Evolutionary conservation across 169 alveolate genomes (phyloP), one percentile per base, ranked within the genome.

Genomic region (Toxoplasma gondii): DNA sequence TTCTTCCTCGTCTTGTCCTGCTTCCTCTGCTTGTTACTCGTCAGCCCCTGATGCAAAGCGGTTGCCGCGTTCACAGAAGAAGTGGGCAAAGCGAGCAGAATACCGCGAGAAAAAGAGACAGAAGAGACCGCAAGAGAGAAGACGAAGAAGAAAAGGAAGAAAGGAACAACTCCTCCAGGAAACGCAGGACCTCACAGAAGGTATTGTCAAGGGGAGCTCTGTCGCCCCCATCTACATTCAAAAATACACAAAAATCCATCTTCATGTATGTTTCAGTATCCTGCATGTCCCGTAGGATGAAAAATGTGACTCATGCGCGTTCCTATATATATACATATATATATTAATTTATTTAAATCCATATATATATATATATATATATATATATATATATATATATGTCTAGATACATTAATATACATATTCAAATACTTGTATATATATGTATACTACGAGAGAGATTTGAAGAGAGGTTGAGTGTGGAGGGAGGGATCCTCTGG

Each of bases 71-170:
- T 88, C 93, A 16, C 93, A 88, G 84, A 88, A 88, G 54, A 88
- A 88, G 84, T 70, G 39, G 86, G 67, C 43, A n/a, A 58, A 67
- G 39, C 45, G 93, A 31, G 86, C 69, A 67, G 70, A 64, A 4
- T 88, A 88, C 38, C 93, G 93, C 2, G 83, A 88, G 38, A 88
- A 88, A 69, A 88, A 88, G 84, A 54, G 93, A 38, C 39, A 64
- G 31, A 10, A 88, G 36, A 19, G 93, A 36, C 93, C 93, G 58
- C 83, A 88, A 19, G 93, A 88, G 64, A 29, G 93, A n/a, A 16
- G 93, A 39, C n/a, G 70, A 38, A 27, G 93, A 88, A 54, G 93
- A 41, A 7, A 12, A 22, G 70, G 64, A 22, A 88, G 84, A 43
- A 88, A 58, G 16, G 84, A 54, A 36, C 36, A 88, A n/a, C 1